Conservation (phyloP, 805 yeast genomes). For the Debaryomyces maramus region DNA sequence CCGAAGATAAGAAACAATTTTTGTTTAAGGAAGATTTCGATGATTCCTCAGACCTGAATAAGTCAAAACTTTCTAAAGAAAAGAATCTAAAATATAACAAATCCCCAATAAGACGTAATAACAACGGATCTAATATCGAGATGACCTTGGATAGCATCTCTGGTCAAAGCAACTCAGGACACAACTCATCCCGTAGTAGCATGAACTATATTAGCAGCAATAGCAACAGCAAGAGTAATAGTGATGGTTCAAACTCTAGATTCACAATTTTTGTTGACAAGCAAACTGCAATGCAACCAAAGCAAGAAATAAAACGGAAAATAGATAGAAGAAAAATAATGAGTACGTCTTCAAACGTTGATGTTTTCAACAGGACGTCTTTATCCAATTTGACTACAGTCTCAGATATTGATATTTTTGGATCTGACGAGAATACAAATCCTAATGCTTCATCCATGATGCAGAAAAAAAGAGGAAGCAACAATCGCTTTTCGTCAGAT, state of each 20-base stretch:
- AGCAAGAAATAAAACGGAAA: conserved; percentile 2
- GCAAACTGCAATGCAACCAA: conserved; percentile 8
- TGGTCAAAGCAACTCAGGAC: conserved; percentile 1
- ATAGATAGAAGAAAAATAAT: conserved; percentile 13
- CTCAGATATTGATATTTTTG: conserved; percentile 12
- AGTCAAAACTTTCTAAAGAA: background rate
- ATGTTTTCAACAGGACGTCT: conserved; percentile 16
- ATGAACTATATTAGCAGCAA: background rate
- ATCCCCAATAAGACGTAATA: conserved; percentile 5
- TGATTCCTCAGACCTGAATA: conserved; percentile 9
- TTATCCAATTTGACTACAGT: conserved; percentile 14
- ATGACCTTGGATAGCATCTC: conserved; percentile 12
- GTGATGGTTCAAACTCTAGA: conserved; percentile 7
- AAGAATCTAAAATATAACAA: background rate
- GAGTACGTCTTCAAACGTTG: conserved; percentile 19
- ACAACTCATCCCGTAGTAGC: background rate
- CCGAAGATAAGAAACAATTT: conserved; percentile 10
- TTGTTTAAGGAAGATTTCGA: conserved; percentile 32
- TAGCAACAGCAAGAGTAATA: background rate
- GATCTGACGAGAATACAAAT: conserved; percentile 13
- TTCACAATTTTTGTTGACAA: conserved; percentile 14
- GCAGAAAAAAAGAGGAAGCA: background rate
- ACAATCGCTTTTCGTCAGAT: background rate
- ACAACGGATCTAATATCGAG: conserved; percentile 11
- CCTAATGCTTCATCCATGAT: conserved; percentile 16